Conservation (phyloP, 805 yeast genomes). For the Candida cerambycidarum region DNA sequence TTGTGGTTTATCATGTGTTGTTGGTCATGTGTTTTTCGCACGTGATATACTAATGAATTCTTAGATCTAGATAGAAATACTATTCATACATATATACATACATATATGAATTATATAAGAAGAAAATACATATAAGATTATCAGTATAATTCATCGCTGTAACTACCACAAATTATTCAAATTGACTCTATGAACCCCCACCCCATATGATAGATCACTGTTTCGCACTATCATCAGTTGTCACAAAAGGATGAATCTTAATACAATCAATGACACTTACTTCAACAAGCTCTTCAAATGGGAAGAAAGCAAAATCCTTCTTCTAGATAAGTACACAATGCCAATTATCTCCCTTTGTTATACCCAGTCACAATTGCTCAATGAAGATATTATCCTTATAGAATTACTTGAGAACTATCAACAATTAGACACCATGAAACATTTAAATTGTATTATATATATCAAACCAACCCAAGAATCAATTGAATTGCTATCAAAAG, state of each 20-base stretch:
- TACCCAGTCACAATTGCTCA: constrained; percentile 80
- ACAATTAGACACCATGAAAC: constrained; percentile 59
- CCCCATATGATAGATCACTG: too few relatives aligned
- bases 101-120: too few relatives aligned
- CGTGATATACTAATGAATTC: not conserved
- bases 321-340: constrained; percentile 79
- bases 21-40: too few relatives aligned
- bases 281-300: constrained; percentile 28
- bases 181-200: too few relatives aligned
- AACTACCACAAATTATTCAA: too few relatives aligned
- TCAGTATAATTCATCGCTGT: too few relatives aligned
- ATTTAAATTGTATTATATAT: constrained; percentile 77
- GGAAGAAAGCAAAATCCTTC: constrained; percentile 47
- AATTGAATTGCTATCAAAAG: constrained; percentile 59
- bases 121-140: too few relatives aligned
- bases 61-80: too few relatives aligned
- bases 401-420: constrained; percentile 60
- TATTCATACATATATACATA: too few relatives aligned
- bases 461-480: constrained; percentile 70
- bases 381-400: constrained; percentile 80
- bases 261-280: constrained; percentile 29
- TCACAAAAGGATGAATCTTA: constrained; percentile 18
- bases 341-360: constrained; percentile 84
- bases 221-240: not conserved
- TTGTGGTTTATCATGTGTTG: too few relatives aligned